phyloP scores from a whole-genome alignment of 257 asterid species.

The Jaltomata sinuosa region DNA sequence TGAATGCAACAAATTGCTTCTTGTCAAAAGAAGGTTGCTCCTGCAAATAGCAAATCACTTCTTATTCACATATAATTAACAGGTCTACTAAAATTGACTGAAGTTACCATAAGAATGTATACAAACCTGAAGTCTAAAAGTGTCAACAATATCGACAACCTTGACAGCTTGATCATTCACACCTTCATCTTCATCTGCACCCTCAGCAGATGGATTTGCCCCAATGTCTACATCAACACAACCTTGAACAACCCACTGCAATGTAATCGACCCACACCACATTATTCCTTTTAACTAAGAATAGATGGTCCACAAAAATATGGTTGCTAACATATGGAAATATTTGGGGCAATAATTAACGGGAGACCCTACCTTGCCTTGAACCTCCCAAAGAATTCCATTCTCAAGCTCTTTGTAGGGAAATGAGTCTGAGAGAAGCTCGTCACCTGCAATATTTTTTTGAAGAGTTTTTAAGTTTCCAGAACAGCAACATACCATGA shows the following conservation, averaged over 20 bases:
- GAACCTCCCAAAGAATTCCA: conserved; percentile 84
- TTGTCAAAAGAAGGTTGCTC: conserved; percentile 91
- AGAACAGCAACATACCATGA: neutral
- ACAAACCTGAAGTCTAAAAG: conserved; percentile 74
- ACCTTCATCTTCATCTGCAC: conserved; percentile 71
- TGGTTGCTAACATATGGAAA: neutral
- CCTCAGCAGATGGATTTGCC: conserved; percentile 93
- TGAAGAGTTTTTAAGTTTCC: neutral
- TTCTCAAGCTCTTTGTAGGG: conserved; percentile 68
- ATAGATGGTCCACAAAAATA: neutral
- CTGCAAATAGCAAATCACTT: conserved; percentile 17
- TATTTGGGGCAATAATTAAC: neutral
- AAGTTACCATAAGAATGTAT: neutral
- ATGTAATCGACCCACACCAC: neutral
- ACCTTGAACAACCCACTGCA: conserved; percentile 70
- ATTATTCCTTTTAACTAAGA: neutral
- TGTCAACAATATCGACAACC: conserved; percentile 85
- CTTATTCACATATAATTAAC: neutral
- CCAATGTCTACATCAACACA: conserved; percentile 76
- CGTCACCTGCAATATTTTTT: conserved; percentile 42
- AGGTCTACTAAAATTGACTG: neutral
- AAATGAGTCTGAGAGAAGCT: conserved; percentile 89
- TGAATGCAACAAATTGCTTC: conserved; percentile 52
- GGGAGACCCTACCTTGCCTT: conserved; percentile 55
- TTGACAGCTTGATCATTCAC: conserved; percentile 56